Evolutionary conservation across 2,329 filamentous ascomycete species (phyloP).

Genomic region (Pyrenophora tritici-repentis): DNA sequence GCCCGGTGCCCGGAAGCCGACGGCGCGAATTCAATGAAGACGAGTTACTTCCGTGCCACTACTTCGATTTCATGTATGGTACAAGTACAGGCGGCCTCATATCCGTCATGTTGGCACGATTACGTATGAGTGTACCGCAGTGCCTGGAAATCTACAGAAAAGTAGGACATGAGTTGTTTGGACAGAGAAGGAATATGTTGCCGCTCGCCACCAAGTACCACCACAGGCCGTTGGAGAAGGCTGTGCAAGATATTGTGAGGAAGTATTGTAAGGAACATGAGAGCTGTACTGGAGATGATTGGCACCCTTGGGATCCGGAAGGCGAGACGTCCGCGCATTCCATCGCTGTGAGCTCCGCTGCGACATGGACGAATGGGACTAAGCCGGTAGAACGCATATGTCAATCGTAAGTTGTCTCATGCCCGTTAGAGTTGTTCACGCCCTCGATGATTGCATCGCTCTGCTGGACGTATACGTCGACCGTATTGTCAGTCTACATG

Average conservation of each 20-base stretch:
- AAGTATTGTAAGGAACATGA: slow-evolving; percentile 52
- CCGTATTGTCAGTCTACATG: not conserved
- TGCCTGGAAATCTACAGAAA: slow-evolving; percentile 54
- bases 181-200: slow-evolving; percentile 50
- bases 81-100: slow-evolving; percentile 59
- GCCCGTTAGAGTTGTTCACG: not conserved
- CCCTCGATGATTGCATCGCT: too few relatives aligned
- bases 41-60: slow-evolving; percentile 56
- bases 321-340: slow-evolving; percentile 1
- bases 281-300: slow-evolving; percentile 51
- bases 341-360: slow-evolving; percentile 16
- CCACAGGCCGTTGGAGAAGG: slow-evolving; percentile 55
- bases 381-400: slow-evolving; percentile 42
- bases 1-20: slow-evolving; percentile 34
- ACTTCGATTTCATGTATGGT: slow-evolving; percentile 61
- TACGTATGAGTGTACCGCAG: slow-evolving; percentile 56
- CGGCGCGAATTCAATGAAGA: slow-evolving; percentile 46
- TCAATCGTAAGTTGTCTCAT: slow-evolving; percentile 38
- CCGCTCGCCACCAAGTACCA: slow-evolving; percentile 57
- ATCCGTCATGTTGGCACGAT: slow-evolving; percentile 55
- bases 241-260: slow-evolving; percentile 53
- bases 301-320: slow-evolving; percentile 49
- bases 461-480: too few relatives aligned
- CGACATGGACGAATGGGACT: slow-evolving; percentile 24
- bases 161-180: slow-evolving; percentile 56